A percentile compares a stretch with the other conserved stretches of the same genome.
Conservation (phyloP, 805 yeast species). For the Candida saitoana region DNA sequence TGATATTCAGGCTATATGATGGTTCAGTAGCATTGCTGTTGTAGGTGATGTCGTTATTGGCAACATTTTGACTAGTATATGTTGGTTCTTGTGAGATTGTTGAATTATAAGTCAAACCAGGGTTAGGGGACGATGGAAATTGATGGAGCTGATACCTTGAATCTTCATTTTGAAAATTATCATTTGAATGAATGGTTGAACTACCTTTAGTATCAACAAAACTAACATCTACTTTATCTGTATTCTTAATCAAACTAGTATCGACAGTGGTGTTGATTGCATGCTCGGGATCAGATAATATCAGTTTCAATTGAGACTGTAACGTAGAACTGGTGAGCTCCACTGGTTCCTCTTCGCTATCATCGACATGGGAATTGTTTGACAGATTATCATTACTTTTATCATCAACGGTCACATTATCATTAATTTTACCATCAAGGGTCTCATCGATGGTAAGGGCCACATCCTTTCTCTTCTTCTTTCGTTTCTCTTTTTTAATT, state of each 20-base stretch:
- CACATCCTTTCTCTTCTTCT: too few relatives aligned
- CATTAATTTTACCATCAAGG: neutral
- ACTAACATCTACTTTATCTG: neutral
- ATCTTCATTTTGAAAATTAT: conserved; percentile 3
- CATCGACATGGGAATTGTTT: conserved; percentile 9
- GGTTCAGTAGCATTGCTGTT: neutral
- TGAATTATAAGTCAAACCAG: neutral
- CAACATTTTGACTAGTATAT: neutral
- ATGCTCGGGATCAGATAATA: conserved; percentile 1
- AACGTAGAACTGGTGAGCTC: conserved; percentile 6
- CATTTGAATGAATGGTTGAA: neutral
- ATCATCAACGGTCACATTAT: neutral
- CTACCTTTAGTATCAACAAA: neutral
- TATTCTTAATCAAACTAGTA: neutral
- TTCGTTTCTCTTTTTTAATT: neutral
- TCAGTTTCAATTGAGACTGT: conserved; percentile 2
- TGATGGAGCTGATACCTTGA: neutral
- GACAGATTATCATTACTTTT: neutral
- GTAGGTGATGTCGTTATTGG: neutral
- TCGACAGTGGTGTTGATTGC: neutral
- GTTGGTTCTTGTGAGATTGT: neutral
- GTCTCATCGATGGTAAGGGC: too few relatives aligned
- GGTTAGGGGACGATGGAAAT: neutral
- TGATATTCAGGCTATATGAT: neutral
- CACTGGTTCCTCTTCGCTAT: conserved; percentile 17